Conservation (phyloP, 352 stramenopile genomes). For the Pythium folliculosum region DNA sequence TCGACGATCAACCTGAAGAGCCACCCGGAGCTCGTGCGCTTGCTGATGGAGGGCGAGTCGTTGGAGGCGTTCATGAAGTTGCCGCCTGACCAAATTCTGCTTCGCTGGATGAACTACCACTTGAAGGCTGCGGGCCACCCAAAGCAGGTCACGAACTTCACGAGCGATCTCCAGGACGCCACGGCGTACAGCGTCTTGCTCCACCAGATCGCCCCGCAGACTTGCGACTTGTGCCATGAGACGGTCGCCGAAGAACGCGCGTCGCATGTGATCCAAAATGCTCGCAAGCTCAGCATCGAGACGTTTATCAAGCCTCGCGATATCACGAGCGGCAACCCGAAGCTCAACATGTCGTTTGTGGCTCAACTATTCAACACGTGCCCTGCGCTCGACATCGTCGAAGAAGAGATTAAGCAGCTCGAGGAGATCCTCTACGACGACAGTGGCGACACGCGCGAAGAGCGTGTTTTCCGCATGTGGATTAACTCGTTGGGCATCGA, state of each 20-base stretch:
- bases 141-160: slow-evolving; percentile 83
- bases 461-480: slow-evolving; percentile 91
- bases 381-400: slow-evolving; percentile 76
- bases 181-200: slow-evolving; percentile 87
- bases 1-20: slow-evolving; percentile 93
- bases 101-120: slow-evolving; percentile 95
- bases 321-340: slow-evolving; percentile 91
- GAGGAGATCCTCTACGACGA: slow-evolving; percentile 90
- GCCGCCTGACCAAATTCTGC: slow-evolving; percentile 88
- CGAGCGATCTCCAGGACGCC: slow-evolving; percentile 78
- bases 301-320: slow-evolving; percentile 92
- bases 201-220: slow-evolving; percentile 80
- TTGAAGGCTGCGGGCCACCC: slow-evolving; percentile 71
- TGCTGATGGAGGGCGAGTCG: slow-evolving; percentile 85
- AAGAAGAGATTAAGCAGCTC: slow-evolving; percentile 85
- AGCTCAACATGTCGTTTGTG: slow-evolving; percentile 91
- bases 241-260: slow-evolving; percentile 61
- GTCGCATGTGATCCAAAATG: slow-evolving; percentile 83
- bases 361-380: slow-evolving; percentile 93
- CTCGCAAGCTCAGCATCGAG: slow-evolving; percentile 79
- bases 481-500: slow-evolving; percentile 92
- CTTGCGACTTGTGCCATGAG: slow-evolving; percentile 70
- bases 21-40: slow-evolving; percentile 88
- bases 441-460: slow-evolving; percentile 83
- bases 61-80: slow-evolving; percentile 91